Conservation (phyloP, 768 basidiomycete genomes). For the Macrolepiota dolichaula region DNA sequence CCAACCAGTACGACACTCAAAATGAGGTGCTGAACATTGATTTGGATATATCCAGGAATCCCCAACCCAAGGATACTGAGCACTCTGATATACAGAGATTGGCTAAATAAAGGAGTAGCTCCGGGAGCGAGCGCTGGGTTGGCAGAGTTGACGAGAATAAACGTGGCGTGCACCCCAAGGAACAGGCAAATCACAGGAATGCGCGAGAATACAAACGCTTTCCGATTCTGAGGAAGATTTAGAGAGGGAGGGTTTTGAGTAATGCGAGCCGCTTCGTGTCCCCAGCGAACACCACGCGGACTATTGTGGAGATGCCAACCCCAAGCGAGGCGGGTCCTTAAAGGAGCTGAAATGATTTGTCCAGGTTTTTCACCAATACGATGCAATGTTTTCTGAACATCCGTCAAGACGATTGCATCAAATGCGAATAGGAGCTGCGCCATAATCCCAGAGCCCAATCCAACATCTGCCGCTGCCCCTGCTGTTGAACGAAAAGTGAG, state of each 20-base stretch:
- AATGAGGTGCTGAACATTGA: conserved; percentile 9
- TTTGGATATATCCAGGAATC: neutral
- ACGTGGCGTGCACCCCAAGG: neutral
- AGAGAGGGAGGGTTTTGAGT: conserved; percentile 17
- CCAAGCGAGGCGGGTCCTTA: conserved; percentile 25
- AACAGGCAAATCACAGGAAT: neutral
- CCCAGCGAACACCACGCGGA: conserved; percentile 33
- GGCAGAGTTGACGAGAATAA: neutral
- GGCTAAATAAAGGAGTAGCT: neutral
- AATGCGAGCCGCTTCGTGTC: conserved; percentile 23
- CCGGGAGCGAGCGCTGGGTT: conserved; percentile 4
- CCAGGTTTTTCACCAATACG: conserved; percentile 16
- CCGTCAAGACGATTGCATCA: conserved; percentile 25
- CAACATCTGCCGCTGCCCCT: conserved; percentile 21
- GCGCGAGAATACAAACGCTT: conserved; percentile 3
- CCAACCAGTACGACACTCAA: conserved; percentile 22
- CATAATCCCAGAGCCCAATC: conserved; percentile 20
- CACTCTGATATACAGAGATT: conserved; percentile 2
- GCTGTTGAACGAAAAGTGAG: conserved; percentile 26
- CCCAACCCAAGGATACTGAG: neutral
- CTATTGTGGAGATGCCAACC: conserved; percentile 26
- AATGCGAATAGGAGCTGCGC: conserved; percentile 23
- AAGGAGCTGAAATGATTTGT: conserved; percentile 14
- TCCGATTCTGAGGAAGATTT: conserved; percentile 12
- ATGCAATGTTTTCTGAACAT: conserved; percentile 17